These are phyloP conservation scores for Nakataea oryzae DNA, from an alignment of 2,329 filamentous ascomycete species.

Conservation along the genomic window DNA sequence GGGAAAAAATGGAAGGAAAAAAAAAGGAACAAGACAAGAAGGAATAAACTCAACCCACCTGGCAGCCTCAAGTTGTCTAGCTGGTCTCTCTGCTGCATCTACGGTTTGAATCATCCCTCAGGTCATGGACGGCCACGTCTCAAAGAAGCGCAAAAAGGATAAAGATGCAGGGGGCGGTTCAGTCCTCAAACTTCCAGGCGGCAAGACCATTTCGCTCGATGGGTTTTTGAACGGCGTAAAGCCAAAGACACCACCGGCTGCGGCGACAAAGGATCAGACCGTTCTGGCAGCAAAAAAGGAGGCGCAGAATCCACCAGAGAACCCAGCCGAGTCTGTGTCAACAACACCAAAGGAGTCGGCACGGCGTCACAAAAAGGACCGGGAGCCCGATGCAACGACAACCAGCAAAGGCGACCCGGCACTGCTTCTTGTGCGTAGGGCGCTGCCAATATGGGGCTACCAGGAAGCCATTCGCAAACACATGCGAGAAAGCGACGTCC, in stretches of 20 bases:
- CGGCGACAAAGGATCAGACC: background rate
- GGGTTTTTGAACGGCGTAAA: slow-evolving; percentile 27
- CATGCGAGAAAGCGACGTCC: slow-evolving; percentile 57
- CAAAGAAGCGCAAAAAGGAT: slow-evolving; percentile 23
- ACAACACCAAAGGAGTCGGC: background rate
- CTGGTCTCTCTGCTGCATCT: background rate
- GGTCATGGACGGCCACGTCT: slow-evolving; percentile 4
- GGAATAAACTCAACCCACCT: background rate
- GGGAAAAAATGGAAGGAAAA: background rate
- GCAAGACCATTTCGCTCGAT: slow-evolving; percentile 36
- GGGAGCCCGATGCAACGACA: background rate
- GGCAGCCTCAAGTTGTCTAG: background rate
- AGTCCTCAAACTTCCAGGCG: slow-evolving; percentile 30
- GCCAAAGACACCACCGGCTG: background rate
- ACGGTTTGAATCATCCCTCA: background rate
- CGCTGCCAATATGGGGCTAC: slow-evolving; percentile 72
- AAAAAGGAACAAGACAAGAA: background rate
- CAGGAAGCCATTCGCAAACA: slow-evolving; percentile 41
- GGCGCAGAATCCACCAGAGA: background rate
- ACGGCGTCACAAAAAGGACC: background rate
- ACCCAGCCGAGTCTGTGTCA: background rate
- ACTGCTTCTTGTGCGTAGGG: slow-evolving; percentile 21
- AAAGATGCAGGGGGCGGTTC: slow-evolving; percentile 20
- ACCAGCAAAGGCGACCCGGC: background rate
- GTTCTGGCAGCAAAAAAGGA: background rate